phyloP scores from a whole-genome alignment of 164 flowering plant species.

The Vitis rotundifolia region DNA sequence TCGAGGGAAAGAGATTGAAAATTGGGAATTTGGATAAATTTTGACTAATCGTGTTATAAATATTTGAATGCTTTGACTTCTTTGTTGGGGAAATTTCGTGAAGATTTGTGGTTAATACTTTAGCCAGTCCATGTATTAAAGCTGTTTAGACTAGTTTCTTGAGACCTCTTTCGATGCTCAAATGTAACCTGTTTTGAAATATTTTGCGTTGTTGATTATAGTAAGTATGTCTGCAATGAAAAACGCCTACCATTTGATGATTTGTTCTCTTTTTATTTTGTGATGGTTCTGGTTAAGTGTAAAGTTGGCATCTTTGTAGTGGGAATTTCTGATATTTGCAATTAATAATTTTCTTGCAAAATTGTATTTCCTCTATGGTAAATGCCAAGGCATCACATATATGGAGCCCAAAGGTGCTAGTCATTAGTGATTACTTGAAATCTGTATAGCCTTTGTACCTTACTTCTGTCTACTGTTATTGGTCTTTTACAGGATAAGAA shows the following conservation, averaged over 20 bases:
- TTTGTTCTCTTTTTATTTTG: neutral
- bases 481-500: slow-evolving; percentile 75
- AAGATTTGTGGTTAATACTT: neutral
- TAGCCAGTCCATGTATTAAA: neutral
- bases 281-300: neutral
- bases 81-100: too few relatives aligned
- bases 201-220: too few relatives aligned
- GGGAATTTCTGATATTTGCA: neutral
- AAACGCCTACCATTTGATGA: neutral
- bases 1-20: too few relatives aligned
- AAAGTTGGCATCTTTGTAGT: neutral
- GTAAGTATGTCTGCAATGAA: neutral
- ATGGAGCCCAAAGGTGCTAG: neutral
- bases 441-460: neutral
- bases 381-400: neutral
- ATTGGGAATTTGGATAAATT: too few relatives aligned
- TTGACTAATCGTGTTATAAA: too few relatives aligned
- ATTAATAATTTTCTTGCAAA: neutral
- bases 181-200: neutral
- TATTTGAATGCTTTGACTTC: too few relatives aligned
- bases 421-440: neutral
- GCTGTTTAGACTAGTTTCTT: neutral
- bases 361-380: neutral
- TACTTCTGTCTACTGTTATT: slow-evolving; percentile 2
- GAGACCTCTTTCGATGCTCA: neutral